Conservation (phyloP, 2,329 filamentous ascomycete species). For the Elsinoe batatas region DNA sequence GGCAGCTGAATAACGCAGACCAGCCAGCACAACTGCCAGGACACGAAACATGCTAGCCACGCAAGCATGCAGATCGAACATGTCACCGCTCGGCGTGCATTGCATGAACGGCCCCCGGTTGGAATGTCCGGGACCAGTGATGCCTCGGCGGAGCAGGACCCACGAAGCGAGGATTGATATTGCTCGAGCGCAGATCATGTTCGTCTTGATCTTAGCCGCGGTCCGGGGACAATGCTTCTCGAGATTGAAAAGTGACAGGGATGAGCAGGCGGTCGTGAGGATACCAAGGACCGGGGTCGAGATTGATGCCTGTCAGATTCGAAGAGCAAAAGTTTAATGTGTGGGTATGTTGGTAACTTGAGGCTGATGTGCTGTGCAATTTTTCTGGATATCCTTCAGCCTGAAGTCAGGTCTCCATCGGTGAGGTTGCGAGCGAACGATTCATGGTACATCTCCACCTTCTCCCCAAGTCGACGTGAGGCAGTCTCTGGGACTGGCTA, state of each 20-base stretch:
- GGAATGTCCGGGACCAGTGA: not conserved
- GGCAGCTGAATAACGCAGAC: not conserved
- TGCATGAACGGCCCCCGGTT: too few species aligned
- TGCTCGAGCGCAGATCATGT: not conserved
- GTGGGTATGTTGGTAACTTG: not conserved
- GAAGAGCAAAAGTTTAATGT: not conserved
- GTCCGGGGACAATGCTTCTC: too few species aligned
- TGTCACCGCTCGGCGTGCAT: not conserved
- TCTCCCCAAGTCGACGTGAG: not conserved
- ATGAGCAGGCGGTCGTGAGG: not conserved
- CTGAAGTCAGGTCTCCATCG: not conserved
- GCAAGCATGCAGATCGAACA: not conserved
- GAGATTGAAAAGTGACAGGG: not conserved
- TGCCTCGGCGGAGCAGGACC: slow-evolving; percentile 1
- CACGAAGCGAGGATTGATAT: slow-evolving; percentile 2
- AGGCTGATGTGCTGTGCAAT: not conserved
- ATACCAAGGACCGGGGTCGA: not conserved
- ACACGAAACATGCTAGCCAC: not conserved
- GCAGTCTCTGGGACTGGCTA: not conserved
- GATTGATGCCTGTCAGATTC: not conserved
- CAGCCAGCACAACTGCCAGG: not conserved
- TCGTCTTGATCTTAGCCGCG: not conserved
- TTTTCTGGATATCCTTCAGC: not conserved
- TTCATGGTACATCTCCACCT: slow-evolving; percentile 6
- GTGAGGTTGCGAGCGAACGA: not conserved